phyloP scores from a whole-genome alignment of 1,139 yeast genomes.

The Magnusiomyces suaveolens region DNA sequence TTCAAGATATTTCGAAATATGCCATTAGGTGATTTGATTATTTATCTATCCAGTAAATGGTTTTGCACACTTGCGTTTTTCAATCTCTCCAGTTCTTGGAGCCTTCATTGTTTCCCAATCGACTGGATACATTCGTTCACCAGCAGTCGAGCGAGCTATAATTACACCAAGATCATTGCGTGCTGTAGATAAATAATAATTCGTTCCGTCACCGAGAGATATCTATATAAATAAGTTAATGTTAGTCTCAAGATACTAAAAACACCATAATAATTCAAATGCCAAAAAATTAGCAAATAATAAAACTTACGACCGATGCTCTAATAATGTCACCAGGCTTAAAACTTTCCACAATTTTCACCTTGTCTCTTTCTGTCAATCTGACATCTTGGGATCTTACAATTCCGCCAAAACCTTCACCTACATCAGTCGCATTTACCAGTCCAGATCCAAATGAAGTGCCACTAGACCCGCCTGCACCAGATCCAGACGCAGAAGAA shows the following conservation, averaged over 20 bases:
- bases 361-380: constrained; percentile 83
- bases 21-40: too few species aligned
- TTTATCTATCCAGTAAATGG: constrained; percentile 46
- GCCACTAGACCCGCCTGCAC: too few species aligned
- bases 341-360: constrained; percentile 67
- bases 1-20: too few species aligned
- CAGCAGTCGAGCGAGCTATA: constrained; percentile 62
- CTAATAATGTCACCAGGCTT: constrained; percentile 89
- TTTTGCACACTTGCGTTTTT: constrained; percentile 84
- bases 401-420: constrained; percentile 86
- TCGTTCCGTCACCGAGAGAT: constrained; percentile 87
- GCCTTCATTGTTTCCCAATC: constrained; percentile 96
- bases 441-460: neutral
- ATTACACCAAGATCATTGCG: constrained; percentile 88
- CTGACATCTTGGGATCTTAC: constrained; percentile 83
- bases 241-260: too few species aligned
- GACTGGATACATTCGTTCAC: constrained; percentile 74
- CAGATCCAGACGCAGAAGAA: too few species aligned
- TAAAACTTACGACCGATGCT: constrained; percentile 41
- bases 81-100: constrained; percentile 61
- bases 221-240: constrained; percentile 34
- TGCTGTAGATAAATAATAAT: constrained; percentile 84
- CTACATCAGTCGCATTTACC: constrained; percentile 51
- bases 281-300: too few species aligned
- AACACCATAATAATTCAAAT: too few species aligned